A percentile compares a stretch with the other conserved stretches of the same genome.
phyloP scores from a whole-genome alignment of 2,329 filamentous ascomycete genomes.

The Biscogniauxia mediterranea region DNA sequence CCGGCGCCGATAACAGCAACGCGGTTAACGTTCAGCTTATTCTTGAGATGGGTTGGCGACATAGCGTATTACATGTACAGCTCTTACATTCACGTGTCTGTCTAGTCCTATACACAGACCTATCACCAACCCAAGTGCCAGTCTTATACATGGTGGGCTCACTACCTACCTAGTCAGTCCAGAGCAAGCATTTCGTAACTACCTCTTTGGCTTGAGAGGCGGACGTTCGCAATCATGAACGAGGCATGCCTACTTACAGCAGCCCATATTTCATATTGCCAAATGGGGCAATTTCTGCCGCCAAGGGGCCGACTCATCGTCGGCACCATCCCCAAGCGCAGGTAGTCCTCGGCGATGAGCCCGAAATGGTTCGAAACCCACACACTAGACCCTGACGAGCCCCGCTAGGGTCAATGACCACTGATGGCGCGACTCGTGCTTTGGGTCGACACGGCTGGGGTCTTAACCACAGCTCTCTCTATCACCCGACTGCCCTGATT shows the following conservation, averaged over 20 bases:
- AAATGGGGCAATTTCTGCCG: not conserved
- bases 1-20: constrained; percentile 74
- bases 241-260: not conserved
- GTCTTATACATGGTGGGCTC: not conserved
- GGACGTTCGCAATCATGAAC: not conserved
- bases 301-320: not conserved
- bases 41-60: constrained; percentile 17
- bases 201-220: not conserved
- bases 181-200: not conserved
- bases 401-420: not conserved
- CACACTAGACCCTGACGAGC: not conserved
- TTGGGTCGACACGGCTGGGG: not conserved
- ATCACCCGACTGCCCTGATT: not conserved
- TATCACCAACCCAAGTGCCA: not conserved
- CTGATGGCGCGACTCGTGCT: not conserved
- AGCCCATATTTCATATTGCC: not conserved
- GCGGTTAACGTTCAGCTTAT: constrained; percentile 37
- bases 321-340: not conserved
- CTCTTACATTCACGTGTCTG: not conserved
- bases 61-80: constrained; percentile 8
- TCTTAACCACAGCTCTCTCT: not conserved
- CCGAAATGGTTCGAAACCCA: not conserved
- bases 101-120: not conserved
- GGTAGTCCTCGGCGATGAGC: not conserved
- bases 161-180: not conserved